Conservation (phyloP, 768 basidiomycete genomes). For the Hypholoma sublateritium region DNA sequence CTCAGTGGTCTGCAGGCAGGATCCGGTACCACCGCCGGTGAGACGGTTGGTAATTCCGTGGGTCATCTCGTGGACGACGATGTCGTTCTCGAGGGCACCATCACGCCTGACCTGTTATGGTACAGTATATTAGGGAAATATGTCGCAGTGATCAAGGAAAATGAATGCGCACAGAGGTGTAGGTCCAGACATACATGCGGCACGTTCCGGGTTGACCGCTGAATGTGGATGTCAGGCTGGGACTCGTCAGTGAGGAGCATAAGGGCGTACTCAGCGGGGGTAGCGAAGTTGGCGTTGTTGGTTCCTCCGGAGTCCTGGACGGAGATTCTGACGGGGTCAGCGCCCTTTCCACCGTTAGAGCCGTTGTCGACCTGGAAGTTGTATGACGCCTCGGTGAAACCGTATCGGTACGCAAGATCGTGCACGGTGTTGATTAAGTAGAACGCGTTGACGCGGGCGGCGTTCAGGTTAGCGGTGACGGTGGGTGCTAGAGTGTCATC, state of each 20-base stretch:
- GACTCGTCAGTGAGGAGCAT: not conserved
- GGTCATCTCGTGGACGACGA: slow-evolving; percentile 50
- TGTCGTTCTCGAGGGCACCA: slow-evolving; percentile 65
- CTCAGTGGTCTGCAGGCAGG: slow-evolving; percentile 62
- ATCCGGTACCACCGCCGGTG: slow-evolving; percentile 56
- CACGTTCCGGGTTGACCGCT: slow-evolving; percentile 13
- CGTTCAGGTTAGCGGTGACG: slow-evolving; percentile 42
- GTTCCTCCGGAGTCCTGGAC: slow-evolving; percentile 50
- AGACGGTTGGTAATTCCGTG: slow-evolving; percentile 52
- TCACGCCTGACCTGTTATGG: slow-evolving; percentile 50
- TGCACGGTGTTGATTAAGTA: slow-evolving; percentile 62
- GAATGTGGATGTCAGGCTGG: not conserved
- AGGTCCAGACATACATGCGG: slow-evolving; percentile 37
- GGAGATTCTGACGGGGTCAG: slow-evolving; percentile 52
- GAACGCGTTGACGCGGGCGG: slow-evolving; percentile 54
- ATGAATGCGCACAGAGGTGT: slow-evolving; percentile 24
- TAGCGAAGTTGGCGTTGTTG: slow-evolving; percentile 43
- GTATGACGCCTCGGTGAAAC: slow-evolving; percentile 49
- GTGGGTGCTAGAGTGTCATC: slow-evolving; percentile 35
- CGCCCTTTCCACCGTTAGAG: slow-evolving; percentile 46
- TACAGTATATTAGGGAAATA: not conserved
- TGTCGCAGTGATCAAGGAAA: slow-evolving; percentile 14
- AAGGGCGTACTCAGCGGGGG: slow-evolving; percentile 12
- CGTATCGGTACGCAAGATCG: slow-evolving; percentile 43
- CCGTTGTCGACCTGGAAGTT: slow-evolving; percentile 60